Conservation (phyloP, 2,329 filamentous ascomycete species). For the Colletotrichum aenigma region DNA sequence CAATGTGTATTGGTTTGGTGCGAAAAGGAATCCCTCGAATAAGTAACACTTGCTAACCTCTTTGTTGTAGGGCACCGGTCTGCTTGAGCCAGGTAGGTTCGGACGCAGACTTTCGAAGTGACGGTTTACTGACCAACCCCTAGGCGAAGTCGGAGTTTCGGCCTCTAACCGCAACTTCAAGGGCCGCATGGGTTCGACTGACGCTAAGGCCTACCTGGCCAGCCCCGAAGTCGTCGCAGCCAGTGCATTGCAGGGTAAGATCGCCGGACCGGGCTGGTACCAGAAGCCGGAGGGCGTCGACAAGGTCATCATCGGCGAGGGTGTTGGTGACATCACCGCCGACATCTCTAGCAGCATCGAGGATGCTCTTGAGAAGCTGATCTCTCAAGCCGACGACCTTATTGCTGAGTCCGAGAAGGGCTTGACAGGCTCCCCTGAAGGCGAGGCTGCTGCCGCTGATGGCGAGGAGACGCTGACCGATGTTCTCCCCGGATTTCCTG, state of each 20-base stretch:
- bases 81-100: constrained; percentile 70
- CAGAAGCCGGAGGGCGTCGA: constrained; percentile 70
- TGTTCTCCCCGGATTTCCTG: constrained; percentile 85
- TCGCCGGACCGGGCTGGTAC: constrained; percentile 81
- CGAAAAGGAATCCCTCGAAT: too few relatives aligned
- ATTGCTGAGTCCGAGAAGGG: constrained; percentile 59
- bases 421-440: constrained; percentile 36
- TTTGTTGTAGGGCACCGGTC: constrained; percentile 53
- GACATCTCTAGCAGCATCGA: constrained; percentile 71
- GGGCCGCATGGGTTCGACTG: constrained; percentile 82
- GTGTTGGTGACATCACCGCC: constrained; percentile 67
- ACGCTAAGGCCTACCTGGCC: constrained; percentile 84
- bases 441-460: constrained; percentile 27
- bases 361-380: constrained; percentile 73
- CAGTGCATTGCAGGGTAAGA: constrained; percentile 76
- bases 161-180: constrained; percentile 82
- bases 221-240: constrained; percentile 93
- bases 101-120: accelerated
- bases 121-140: too few relatives aligned
- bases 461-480: constrained; percentile 56
- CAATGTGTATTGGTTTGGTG: too few relatives aligned
- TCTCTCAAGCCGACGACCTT: constrained; percentile 69
- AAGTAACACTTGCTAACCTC: too few relatives aligned
- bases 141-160: not conserved
- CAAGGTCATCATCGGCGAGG: constrained; percentile 74